These are phyloP conservation scores for Cenchrus americanus DNA, from an alignment of 176 grass and related monocot species.

Conservation along the genomic window DNA sequence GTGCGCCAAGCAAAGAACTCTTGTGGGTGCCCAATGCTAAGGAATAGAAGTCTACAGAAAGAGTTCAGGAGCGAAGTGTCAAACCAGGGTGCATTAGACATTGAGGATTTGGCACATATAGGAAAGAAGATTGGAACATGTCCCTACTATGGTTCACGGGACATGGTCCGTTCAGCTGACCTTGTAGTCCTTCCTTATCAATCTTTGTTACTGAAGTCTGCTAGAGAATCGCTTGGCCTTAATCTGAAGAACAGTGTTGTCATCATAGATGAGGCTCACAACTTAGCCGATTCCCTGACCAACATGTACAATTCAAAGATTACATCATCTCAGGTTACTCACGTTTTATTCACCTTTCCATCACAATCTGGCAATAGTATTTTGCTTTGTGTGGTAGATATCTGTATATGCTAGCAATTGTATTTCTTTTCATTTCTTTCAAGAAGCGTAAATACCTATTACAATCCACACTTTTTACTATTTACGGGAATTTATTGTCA, in stretches of 20 bases:
- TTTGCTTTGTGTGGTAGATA: conserved; percentile 1
- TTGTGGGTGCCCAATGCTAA: conserved; percentile 86
- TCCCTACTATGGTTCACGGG: conserved; percentile 83
- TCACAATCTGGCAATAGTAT: not conserved
- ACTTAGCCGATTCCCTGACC: conserved; percentile 77
- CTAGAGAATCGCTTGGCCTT: conserved; percentile 88
- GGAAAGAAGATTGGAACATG: conserved; percentile 87
- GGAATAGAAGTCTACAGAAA: conserved; percentile 67
- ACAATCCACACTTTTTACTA: not conserved
- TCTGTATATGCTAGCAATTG: conserved; percentile 10
- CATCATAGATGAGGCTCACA: conserved; percentile 98
- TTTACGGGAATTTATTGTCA: not conserved
- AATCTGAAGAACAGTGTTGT: conserved; percentile 86
- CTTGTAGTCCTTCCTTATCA: conserved; percentile 92
- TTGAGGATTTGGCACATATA: conserved; percentile 78
- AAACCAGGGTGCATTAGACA: conserved; percentile 70
- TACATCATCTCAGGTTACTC: conserved; percentile 60
- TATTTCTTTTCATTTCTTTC: not conserved
- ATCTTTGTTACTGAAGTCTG: conserved; percentile 77
- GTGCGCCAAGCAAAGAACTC: conserved; percentile 51
- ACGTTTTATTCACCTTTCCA: not conserved
- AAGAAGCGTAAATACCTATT: not conserved
- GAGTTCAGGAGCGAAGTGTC: conserved; percentile 66
- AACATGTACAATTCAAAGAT: conserved; percentile 93
- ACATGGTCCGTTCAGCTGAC: conserved; percentile 73